Evolutionary conservation across 2,329 filamentous ascomycete genomes (phyloP).

Genomic region (Neoscytalidium dimidiatum): DNA sequence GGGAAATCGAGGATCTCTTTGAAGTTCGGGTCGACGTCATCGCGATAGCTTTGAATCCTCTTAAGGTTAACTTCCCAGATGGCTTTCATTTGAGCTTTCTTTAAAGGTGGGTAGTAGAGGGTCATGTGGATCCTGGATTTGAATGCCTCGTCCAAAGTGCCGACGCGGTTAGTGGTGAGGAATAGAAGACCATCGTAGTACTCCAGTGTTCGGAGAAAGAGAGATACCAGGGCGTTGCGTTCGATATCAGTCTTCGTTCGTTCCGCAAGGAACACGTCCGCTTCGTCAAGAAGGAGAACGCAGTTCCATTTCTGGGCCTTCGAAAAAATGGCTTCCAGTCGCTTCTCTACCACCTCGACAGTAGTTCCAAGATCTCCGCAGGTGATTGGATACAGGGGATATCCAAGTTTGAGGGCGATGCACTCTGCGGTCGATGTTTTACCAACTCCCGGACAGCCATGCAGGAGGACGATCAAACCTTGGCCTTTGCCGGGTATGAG

Average conservation of each 20-base stretch:
- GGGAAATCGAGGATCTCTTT: not conserved
- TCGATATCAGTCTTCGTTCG: slow-evolving; percentile 80
- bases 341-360: slow-evolving; percentile 16
- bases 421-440: slow-evolving; percentile 6
- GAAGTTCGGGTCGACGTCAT: not conserved
- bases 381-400: not conserved
- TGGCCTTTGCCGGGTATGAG: not conserved
- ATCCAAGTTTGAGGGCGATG: not conserved
- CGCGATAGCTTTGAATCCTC: slow-evolving; percentile 9
- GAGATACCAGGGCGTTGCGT: slow-evolving; percentile 81
- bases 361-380: slow-evolving; percentile 21
- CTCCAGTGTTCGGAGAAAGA: slow-evolving; percentile 32
- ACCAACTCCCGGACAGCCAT: slow-evolving; percentile 9
- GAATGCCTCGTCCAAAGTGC: slow-evolving; percentile 21
- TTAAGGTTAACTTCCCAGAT: slow-evolving; percentile 21
- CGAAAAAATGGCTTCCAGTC: slow-evolving; percentile 20
- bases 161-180: slow-evolving; percentile 21
- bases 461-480: slow-evolving; percentile 3
- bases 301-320: slow-evolving; percentile 18
- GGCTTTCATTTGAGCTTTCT: not conserved
- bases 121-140: slow-evolving; percentile 21
- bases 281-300: slow-evolving; percentile 25
- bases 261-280: slow-evolving; percentile 65
- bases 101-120: slow-evolving; percentile 20
- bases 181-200: slow-evolving; percentile 39